These are phyloP conservation scores for Boletus reticulatus DNA, from an alignment of 768 basidiomycete genomes.

Conservation along the genomic window DNA sequence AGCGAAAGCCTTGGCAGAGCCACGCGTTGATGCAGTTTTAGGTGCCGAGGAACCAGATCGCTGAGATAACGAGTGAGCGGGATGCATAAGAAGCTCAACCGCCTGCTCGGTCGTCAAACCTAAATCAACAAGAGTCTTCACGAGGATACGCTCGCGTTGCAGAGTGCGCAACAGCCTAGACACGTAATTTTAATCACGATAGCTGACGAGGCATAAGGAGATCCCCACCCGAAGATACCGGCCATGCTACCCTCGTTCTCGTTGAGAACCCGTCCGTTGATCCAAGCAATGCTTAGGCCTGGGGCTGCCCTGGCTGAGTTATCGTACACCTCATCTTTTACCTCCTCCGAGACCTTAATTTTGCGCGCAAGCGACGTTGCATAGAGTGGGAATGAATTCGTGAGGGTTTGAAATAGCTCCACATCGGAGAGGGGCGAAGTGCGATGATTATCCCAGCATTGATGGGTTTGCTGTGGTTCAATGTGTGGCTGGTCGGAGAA, in stretches of 20 bases:
- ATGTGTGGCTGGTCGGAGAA: slow-evolving; percentile 51
- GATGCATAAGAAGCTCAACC: slow-evolving; percentile 70
- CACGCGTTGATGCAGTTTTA: background rate
- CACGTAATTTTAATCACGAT: slow-evolving; percentile 2
- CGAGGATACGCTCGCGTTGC: slow-evolving; percentile 64
- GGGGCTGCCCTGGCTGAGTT: slow-evolving; percentile 54
- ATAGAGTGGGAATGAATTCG: slow-evolving; percentile 91
- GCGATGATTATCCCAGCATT: slow-evolving; percentile 19
- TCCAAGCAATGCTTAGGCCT: slow-evolving; percentile 64
- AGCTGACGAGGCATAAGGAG: background rate
- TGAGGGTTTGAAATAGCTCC: slow-evolving; percentile 53
- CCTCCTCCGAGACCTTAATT: slow-evolving; percentile 47
- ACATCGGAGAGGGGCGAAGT: slow-evolving; percentile 13
- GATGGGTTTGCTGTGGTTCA: slow-evolving; percentile 18
- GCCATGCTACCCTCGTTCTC: slow-evolving; percentile 63
- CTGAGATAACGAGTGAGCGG: slow-evolving; percentile 52
- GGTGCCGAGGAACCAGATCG: slow-evolving; percentile 26
- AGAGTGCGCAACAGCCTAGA: slow-evolving; percentile 64
- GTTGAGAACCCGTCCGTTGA: slow-evolving; percentile 70
- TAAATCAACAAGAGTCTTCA: slow-evolving; percentile 56
- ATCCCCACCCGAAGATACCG: slow-evolving; percentile 48
- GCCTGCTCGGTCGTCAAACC: slow-evolving; percentile 66
- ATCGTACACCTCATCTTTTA: slow-evolving; percentile 53
- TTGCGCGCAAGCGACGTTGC: slow-evolving; percentile 71
- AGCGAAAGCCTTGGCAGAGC: slow-evolving; percentile 10